Conservation (phyloP, 257 asterid genomes). For the Eucommia ulmoides region DNA sequence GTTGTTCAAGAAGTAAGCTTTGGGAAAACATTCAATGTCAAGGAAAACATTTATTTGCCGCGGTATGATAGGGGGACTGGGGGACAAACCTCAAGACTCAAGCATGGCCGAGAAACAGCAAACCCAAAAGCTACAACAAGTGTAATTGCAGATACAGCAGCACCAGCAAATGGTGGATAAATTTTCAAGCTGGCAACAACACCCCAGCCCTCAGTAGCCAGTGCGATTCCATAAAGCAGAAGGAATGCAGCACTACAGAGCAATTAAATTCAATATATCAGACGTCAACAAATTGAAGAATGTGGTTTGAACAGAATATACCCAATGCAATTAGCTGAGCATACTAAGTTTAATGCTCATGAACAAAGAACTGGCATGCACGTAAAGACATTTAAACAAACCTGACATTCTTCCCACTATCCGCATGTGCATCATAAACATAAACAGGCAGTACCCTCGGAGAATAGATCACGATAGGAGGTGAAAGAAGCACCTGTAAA, state of each 20-base stretch:
- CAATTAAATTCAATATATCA: background rate
- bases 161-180: conserved; percentile 97
- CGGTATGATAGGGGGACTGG: no score
- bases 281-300: no score
- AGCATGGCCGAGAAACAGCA: conserved; percentile 96
- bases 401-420: conserved; percentile 98
- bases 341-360: background rate
- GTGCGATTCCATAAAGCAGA: conserved; percentile 86
- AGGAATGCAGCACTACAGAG: conserved; percentile 85
- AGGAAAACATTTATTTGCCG: no score
- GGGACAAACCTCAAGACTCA: conserved; percentile 80
- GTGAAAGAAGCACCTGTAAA: conserved; percentile 92
- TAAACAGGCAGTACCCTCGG: conserved; percentile 97
- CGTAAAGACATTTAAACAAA: no score
- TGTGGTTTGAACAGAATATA: conserved; percentile 8
- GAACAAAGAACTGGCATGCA: background rate
- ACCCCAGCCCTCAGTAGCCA: conserved; percentile 99
- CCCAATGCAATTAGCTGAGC: no score
- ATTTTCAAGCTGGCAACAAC: conserved; percentile 98
- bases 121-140: conserved; percentile 97
- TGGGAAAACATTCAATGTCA: no score
- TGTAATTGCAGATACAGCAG: conserved; percentile 93
- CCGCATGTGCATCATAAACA: conserved; percentile 99
- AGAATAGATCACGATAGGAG: conserved; percentile 95
- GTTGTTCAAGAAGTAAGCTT: no score